These are phyloP conservation scores for Aspergillus brasiliensis DNA, from an alignment of 2,329 filamentous ascomycete species.

Conservation along the genomic window DNA sequence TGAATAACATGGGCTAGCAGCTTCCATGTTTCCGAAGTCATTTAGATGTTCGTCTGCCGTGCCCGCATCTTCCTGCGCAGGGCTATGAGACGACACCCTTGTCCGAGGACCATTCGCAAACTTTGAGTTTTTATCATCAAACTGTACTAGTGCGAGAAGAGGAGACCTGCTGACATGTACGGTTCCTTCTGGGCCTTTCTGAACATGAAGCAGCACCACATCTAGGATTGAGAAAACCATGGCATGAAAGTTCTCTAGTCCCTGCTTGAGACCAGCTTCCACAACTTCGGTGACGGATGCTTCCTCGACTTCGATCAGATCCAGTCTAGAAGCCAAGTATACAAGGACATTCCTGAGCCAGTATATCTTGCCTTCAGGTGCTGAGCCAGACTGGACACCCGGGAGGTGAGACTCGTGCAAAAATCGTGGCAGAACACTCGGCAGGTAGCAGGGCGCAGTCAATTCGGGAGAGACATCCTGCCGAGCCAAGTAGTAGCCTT, in stretches of 20 bases:
- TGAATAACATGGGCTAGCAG: too few relatives aligned
- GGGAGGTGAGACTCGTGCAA: constrained; percentile 18
- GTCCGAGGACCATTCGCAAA: constrained; percentile 14
- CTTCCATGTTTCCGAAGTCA: too few relatives aligned
- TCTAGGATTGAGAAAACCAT: constrained; percentile 23
- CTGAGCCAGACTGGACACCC: constrained; percentile 18
- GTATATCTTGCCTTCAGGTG: constrained; percentile 16
- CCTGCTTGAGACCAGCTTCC: constrained; percentile 16
- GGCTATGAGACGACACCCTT: neutral
- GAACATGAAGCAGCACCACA: constrained; percentile 17
- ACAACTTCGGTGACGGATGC: constrained; percentile 17
- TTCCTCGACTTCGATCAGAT: constrained; percentile 19
- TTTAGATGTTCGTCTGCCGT: neutral
- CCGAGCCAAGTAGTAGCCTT: constrained; percentile 20
- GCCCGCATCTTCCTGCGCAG: neutral
- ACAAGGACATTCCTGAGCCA: constrained; percentile 21
- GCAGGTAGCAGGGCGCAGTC: neutral
- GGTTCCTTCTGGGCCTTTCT: neutral
- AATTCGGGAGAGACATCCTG: neutral
- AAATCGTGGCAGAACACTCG: constrained; percentile 18
- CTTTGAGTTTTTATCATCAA: constrained; percentile 11
- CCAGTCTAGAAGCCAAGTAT: constrained; percentile 14
- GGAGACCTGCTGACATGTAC: constrained; percentile 14
- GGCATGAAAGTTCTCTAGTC: constrained; percentile 14
- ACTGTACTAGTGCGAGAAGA: constrained; percentile 17